phyloP scores from a whole-genome alignment of 352 stramenopile species.

The Phytophthora megakarya region DNA sequence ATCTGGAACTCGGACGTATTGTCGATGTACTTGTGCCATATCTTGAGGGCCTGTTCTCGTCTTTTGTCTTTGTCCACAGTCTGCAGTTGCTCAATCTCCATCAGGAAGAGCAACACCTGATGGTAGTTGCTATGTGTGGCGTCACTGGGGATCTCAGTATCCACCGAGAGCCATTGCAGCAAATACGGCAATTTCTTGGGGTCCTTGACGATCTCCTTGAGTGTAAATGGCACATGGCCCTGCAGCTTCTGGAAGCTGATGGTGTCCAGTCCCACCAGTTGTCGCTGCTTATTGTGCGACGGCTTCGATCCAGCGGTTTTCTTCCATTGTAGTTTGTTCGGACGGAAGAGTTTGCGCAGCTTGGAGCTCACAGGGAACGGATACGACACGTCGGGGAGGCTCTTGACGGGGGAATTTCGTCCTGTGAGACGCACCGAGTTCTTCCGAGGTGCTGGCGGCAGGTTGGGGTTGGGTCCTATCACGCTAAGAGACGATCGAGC shows the following conservation, averaged over 20 bases:
- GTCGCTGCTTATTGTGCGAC: constrained; percentile 45
- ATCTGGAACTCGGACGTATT: constrained; percentile 85
- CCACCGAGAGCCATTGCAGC: constrained; percentile 72
- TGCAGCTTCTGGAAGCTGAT: constrained; percentile 77
- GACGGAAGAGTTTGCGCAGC: constrained; percentile 74
- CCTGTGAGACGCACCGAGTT: constrained; percentile 21
- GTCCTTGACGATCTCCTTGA: constrained; percentile 88
- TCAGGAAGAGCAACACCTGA: constrained; percentile 83
- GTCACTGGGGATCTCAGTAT: constrained; percentile 46
- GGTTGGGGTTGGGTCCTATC: neutral
- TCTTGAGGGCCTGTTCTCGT: constrained; percentile 77
- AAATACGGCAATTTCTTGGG: constrained; percentile 86
- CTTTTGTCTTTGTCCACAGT: constrained; percentile 69
- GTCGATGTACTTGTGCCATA: constrained; percentile 89
- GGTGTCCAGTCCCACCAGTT: constrained; percentile 53
- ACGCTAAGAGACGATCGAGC: neutral
- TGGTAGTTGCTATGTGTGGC: constrained; percentile 66
- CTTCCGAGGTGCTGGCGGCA: neutral
- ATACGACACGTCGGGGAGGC: constrained; percentile 29
- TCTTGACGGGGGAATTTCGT: neutral
- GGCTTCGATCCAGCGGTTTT: constrained; percentile 5
- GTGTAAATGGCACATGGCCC: constrained; percentile 79
- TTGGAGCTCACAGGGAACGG: constrained; percentile 79
- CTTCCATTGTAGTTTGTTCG: constrained; percentile 69
- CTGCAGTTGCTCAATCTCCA: constrained; percentile 84